Evolutionary conservation across 2,329 filamentous ascomycete species (phyloP).

Genomic region (Stemphylium vesicarium): DNA sequence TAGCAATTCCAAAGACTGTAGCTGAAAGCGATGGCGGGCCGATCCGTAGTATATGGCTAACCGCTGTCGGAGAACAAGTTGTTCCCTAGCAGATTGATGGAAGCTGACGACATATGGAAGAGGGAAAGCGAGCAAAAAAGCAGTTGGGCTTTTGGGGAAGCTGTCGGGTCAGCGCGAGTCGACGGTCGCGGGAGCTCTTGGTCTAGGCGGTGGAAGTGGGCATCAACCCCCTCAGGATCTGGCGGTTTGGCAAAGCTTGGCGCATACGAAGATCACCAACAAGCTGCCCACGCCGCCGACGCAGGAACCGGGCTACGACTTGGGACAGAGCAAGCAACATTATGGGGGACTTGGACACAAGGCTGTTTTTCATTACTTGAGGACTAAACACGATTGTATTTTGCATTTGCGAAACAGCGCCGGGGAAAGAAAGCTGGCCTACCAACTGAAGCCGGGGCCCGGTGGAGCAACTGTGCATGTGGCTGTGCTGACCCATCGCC

Average conservation of each 20-base stretch:
- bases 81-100: slow-evolving; percentile 43
- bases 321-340: neutral
- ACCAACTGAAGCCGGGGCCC: slow-evolving; percentile 2
- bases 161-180: slow-evolving; percentile 47
- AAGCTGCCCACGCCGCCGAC: slow-evolving; percentile 4
- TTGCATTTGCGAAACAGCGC: neutral
- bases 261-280: slow-evolving; percentile 8
- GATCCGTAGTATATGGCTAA: slow-evolving; percentile 35
- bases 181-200: slow-evolving; percentile 36
- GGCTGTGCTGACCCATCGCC: slow-evolving; percentile 9
- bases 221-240: slow-evolving; percentile 24
- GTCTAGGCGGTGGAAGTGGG: slow-evolving; percentile 25
- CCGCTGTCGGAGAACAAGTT: slow-evolving; percentile 47
- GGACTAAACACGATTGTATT: too few species aligned
- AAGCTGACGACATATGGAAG: slow-evolving; percentile 47
- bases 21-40: slow-evolving; percentile 35
- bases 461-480: slow-evolving; percentile 28
- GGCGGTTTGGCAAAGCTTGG: slow-evolving; percentile 27
- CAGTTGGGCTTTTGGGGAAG: slow-evolving; percentile 25
- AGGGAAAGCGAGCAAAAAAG: slow-evolving; percentile 21
- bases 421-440: neutral
- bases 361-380: too few species aligned
- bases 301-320: neutral
- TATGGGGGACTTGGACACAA: too few species aligned
- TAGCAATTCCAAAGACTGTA: slow-evolving; percentile 26